These are phyloP conservation scores for Huntiella moniliformis DNA, from an alignment of 2,329 filamentous ascomycete species.

Conservation along the genomic window DNA sequence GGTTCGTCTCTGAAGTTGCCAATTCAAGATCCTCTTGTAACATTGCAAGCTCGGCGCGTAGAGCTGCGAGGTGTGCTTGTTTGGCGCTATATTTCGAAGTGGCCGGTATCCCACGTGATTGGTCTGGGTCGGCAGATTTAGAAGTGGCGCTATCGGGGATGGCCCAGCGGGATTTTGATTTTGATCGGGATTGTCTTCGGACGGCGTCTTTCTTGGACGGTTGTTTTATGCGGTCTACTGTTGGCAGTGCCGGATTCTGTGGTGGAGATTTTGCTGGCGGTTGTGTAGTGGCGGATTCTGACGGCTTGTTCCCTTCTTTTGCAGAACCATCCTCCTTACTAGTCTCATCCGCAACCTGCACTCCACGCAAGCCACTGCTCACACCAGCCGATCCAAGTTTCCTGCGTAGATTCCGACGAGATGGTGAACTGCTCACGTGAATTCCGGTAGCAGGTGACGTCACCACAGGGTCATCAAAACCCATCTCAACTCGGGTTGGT, in stretches of 20 bases:
- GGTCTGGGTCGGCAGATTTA: conserved; percentile 11
- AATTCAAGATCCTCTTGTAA: conserved; percentile 40
- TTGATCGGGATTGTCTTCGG: neutral
- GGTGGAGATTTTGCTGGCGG: neutral
- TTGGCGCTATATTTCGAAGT: conserved; percentile 29
- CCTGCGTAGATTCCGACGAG: conserved; percentile 1
- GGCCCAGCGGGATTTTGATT: neutral
- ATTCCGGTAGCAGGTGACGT: conserved; percentile 39
- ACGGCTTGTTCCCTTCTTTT: neutral
- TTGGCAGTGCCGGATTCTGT: neutral
- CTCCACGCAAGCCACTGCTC: conserved; percentile 25
- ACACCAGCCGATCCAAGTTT: conserved; percentile 20
- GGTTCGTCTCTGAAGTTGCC: conserved; percentile 38
- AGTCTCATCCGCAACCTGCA: neutral
- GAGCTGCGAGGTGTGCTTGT: conserved; percentile 30
- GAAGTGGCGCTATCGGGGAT: neutral
- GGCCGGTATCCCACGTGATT: conserved; percentile 24
- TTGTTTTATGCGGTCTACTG: neutral
- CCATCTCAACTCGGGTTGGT: conserved; percentile 31
- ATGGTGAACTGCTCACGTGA: conserved; percentile 16
- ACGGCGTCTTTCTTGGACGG: neutral
- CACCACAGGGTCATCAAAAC: conserved; percentile 31
- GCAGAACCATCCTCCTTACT: neutral
- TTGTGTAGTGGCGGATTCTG: neutral
- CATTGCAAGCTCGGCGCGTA: conserved; percentile 35